Evolutionary conservation across 768 basidiomycete species (phyloP).

Genomic region (Mycena olivaceomarginata): DNA sequence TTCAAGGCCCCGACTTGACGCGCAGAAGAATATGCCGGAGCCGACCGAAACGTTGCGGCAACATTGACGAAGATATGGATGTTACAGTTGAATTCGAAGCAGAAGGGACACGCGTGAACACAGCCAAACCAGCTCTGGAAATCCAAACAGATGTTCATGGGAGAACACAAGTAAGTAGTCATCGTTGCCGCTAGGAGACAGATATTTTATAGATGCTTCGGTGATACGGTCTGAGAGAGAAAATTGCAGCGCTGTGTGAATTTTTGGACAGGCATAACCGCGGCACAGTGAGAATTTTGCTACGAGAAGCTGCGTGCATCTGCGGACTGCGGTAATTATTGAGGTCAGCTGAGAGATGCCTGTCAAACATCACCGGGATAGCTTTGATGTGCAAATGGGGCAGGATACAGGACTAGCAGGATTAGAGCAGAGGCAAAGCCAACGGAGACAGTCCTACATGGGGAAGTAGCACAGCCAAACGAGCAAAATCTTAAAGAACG

Average conservation of each 20-base stretch:
- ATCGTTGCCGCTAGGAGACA: background rate
- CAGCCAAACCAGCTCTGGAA: background rate
- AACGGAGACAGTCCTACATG: background rate
- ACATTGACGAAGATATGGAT: too few species aligned
- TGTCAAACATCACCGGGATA: background rate
- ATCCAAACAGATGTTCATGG: background rate
- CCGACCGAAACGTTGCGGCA: too few species aligned
- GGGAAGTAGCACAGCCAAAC: background rate
- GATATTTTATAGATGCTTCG: constrained; percentile 8
- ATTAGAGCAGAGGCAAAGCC: background rate
- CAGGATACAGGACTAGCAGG: background rate
- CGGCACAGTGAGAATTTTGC: constrained; percentile 7
- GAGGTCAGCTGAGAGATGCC: constrained; percentile 4
- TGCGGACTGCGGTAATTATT: background rate
- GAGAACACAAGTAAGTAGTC: background rate
- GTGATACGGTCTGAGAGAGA: background rate
- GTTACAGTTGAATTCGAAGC: too few species aligned
- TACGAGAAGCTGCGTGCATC: background rate
- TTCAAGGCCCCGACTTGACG: too few species aligned
- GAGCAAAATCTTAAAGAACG: background rate
- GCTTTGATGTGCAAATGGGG: background rate
- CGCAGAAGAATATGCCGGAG: too few species aligned
- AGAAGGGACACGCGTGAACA: background rate
- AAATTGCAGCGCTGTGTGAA: background rate
- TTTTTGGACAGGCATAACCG: constrained; percentile 1